Evolutionary conservation across 2,329 filamentous ascomycete genomes (phyloP), one percentile per base, ranked within the genome.

Genomic region (Colletotrichum brevisporum): DNA sequence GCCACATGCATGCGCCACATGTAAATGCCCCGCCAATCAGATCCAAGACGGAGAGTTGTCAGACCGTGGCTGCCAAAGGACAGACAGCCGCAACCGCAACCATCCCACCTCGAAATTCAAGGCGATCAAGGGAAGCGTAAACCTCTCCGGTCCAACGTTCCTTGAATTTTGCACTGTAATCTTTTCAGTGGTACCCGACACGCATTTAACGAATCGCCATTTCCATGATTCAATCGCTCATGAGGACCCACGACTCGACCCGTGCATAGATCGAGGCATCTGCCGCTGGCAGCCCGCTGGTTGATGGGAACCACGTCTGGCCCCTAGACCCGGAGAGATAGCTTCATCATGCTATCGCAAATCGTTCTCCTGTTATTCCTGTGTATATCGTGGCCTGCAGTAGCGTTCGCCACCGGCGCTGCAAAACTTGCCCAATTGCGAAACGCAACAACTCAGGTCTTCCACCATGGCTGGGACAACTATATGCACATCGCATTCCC

Each of bases 401-500:
- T 72, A 4, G 79, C 76, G 18, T 73, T 72, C 59, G 84, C 86
- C 43, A 91, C 91, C 88, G 84, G 84, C 48, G 81, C 85, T n/a
- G 83, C 83, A 68, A 84, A 83, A 74, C 82, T 91, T 68, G 83
- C 84, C 56, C 82, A 86, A 74, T 79, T 91, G 75, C 85, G 89
- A 61, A 84, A 83, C 72, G 86, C 90, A 67, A 90, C 89, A 12
- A 87, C 90, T 67, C 87, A 93, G 74, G 94, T 98, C 87, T 98
- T 98, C 84, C 97, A 97, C 80, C 96, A 99, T 85, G 96, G 96
- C 69, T 98, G 91, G 83, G 91, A 95, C 82, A 97, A 95, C 80
- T 99, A 99, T 84, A 96, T 98, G 91, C 83, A 89, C 73, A 87
- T 97, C 80, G 96, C 95, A 67, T 99, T 98, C 77, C 96, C 96